Evolutionary conservation across 805 yeast genomes (phyloP).

Genomic region (Barnettozyma botsteinii): DNA sequence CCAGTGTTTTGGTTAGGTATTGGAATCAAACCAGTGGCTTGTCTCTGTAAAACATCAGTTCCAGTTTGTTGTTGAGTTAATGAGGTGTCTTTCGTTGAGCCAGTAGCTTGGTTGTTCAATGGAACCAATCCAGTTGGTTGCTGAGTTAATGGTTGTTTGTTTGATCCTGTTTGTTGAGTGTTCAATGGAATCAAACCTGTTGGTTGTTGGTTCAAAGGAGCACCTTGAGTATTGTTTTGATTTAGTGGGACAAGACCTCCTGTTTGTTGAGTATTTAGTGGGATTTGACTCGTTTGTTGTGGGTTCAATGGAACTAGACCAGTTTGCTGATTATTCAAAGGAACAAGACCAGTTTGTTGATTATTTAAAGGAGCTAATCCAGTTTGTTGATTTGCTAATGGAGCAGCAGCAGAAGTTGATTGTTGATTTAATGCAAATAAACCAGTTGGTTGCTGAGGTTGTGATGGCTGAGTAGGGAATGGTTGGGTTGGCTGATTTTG

Average conservation of each 20-base stretch:
- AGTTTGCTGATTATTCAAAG: background rate
- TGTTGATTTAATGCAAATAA: conserved; percentile 8
- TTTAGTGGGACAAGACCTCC: conserved; percentile 25
- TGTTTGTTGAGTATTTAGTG: conserved; percentile 30
- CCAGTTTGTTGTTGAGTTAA: background rate
- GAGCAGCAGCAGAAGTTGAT: conserved; percentile 10
- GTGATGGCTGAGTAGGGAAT: conserved; percentile 14
- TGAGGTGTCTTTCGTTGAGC: conserved; percentile 1
- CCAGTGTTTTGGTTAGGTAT: conserved; percentile 20
- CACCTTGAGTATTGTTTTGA: too few species aligned
- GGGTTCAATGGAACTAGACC: conserved; percentile 9
- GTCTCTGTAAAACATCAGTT: conserved; percentile 26
- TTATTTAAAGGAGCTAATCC: conserved; percentile 36
- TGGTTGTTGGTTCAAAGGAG: conserved; percentile 46
- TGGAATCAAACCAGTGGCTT: conserved; percentile 31
- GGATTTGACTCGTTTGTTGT: conserved; percentile 28
- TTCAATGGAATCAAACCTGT: conserved; percentile 45
- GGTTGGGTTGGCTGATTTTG: conserved; percentile 5
- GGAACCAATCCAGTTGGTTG: conserved; percentile 32
- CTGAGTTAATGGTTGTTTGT: conserved; percentile 31
- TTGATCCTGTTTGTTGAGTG: conserved; percentile 16
- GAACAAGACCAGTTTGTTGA: conserved; percentile 15
- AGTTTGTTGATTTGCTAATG: conserved; percentile 53
- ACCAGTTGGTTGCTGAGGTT: conserved; percentile 33
- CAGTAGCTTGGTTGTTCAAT: conserved; percentile 19